These are phyloP conservation scores for Candida sanyaensis DNA, from an alignment of 1,139 yeast species.

Conservation along the genomic window DNA sequence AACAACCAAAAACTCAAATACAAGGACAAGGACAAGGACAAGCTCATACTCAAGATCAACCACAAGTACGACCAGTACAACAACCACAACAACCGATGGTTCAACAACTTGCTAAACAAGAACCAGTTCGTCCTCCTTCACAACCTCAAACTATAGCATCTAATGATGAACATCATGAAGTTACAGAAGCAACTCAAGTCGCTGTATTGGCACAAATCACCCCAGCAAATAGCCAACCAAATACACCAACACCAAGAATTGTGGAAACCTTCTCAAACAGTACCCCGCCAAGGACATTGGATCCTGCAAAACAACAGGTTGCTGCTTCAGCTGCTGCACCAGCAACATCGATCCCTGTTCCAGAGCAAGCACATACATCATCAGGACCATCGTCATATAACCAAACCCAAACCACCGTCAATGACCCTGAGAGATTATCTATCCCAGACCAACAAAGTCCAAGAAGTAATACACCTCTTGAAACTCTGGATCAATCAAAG, in stretches of 20 bases:
- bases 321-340: slow-evolving; percentile 11
- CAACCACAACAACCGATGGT: slow-evolving; percentile 1
- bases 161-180: slow-evolving; percentile 8
- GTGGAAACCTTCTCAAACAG: slow-evolving; percentile 11
- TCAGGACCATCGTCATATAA: slow-evolving; percentile 18
- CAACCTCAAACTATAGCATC: slow-evolving; percentile 5
- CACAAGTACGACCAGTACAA: slow-evolving; percentile 13
- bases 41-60: slow-evolving; percentile 9
- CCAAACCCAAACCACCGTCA: slow-evolving; percentile 19
- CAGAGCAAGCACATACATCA: slow-evolving; percentile 73
- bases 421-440: slow-evolving; percentile 6
- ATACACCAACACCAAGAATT: slow-evolving; percentile 13
- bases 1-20: slow-evolving; percentile 13
- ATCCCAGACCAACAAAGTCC: slow-evolving; percentile 41
- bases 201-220: slow-evolving; percentile 12
- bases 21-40: slow-evolving; percentile 15
- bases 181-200: slow-evolving; percentile 17
- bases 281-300: slow-evolving; percentile 18
- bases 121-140: slow-evolving; percentile 9
- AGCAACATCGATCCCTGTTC: slow-evolving; percentile 44
- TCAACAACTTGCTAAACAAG: slow-evolving; percentile 5
- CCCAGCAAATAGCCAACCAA: slow-evolving; percentile 7
- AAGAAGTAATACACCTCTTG: slow-evolving; percentile 23
- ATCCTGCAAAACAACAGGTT: slow-evolving; percentile 17
- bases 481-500: slow-evolving; percentile 34